Evolutionary conservation across 768 basidiomycete genomes (phyloP), one percentile per base, ranked within the genome.

Genomic region (Kwoniella mangroviensis): DNA sequence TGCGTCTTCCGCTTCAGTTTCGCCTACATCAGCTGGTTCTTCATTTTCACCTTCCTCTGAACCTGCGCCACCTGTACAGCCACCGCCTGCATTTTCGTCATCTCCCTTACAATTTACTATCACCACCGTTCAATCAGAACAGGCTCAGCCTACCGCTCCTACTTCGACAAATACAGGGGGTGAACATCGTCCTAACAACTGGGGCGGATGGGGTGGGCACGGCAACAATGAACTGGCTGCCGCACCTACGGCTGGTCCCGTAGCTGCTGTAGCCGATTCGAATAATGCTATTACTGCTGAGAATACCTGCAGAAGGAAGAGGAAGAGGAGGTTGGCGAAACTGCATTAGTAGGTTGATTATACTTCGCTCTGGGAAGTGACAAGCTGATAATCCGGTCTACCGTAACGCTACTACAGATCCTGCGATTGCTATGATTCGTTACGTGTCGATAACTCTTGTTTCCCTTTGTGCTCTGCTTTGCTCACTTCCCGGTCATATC

Each of bases 241-340:
- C 10, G 22, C 56, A 15, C 22, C 56, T 40, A 22, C 56, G 28
- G 34, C 24, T 28, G n/a, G 56, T 19, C 28, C 63, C 17, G 19
- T 63, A 15, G 63, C 63, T 19, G 63, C 63, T 53, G 13, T 63
- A 34, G 63, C 34, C 24, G 63, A 52, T 17, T 51, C 51, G 22
- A 24, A 11, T 19, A 22, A 41, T 22, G 28, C 2, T 5, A 43
- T 45, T 49, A n/a, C 15, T 19, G 13, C n/a, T 13, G 24, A 5
- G 3, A 19, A 17, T 6, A 51, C 26, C 10, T 63, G 63, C 28
- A 63, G 52, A 53, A 51, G 63, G 24, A 51, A 26, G 34, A 52
- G 52, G 28, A 63, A 40, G 26, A 63, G 63, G 53, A 63, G 63
- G 34, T 21, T 63, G 19, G 19, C 49, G 28, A 63, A 41, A 41